These are phyloP conservation scores for Tricholoma matsutake DNA, from an alignment of 768 basidiomycete genomes.

Conservation along the genomic window DNA sequence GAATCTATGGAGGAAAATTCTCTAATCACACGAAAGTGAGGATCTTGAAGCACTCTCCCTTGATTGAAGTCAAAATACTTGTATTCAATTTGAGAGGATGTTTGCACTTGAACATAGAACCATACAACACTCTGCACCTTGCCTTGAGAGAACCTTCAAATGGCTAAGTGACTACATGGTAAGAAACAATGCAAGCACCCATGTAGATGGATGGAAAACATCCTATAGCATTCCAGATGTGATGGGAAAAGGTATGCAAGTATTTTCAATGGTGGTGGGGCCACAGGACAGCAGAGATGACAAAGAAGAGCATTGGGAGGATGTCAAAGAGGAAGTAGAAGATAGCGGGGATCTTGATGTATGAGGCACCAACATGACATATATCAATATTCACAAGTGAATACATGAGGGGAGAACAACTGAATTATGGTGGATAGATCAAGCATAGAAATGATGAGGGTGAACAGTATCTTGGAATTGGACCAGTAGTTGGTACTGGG, in stretches of 20 bases:
- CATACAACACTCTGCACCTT: slow-evolving; percentile 21
- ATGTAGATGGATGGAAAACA: neutral
- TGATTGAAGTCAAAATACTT: slow-evolving; percentile 30
- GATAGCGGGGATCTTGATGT: neutral
- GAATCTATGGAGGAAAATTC: slow-evolving; percentile 31
- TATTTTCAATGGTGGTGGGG: neutral
- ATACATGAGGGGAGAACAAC: too few species aligned
- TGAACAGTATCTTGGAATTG: neutral
- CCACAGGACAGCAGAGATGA: neutral
- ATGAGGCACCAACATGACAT: too few species aligned
- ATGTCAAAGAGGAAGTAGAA: neutral
- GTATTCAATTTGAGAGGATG: slow-evolving; percentile 20
- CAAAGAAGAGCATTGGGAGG: neutral
- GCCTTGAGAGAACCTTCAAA: slow-evolving; percentile 24
- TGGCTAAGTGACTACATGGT: neutral
- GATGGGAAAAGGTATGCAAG: neutral
- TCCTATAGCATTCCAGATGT: neutral
- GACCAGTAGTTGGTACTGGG: neutral
- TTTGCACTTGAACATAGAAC: slow-evolving; percentile 24
- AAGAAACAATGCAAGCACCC: neutral
- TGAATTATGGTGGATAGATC: neutral
- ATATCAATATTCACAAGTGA: too few species aligned
- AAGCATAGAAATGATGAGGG: neutral
- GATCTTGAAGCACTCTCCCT: slow-evolving; percentile 26
- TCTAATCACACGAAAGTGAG: slow-evolving; percentile 31